Conservation (phyloP, 352 stramenopile species). For the Phytophthora rubi region DNA sequence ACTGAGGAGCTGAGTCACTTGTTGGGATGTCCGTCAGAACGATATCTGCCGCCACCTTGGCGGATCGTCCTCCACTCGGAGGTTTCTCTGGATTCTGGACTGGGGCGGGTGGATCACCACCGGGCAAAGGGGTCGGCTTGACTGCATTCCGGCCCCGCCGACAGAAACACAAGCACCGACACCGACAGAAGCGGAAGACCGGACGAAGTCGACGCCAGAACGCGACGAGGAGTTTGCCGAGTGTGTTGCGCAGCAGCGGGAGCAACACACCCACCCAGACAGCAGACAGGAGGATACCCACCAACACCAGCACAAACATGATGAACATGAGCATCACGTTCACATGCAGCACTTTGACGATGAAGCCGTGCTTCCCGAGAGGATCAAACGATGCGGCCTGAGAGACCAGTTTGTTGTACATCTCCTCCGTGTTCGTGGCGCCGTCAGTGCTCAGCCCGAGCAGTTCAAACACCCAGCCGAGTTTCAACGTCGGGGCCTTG, state of each 20-base stretch:
- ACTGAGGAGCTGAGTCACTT: slow-evolving; percentile 2
- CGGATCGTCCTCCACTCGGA: slow-evolving; percentile 24
- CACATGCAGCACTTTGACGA: slow-evolving; percentile 74
- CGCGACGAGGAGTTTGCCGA: slow-evolving; percentile 39
- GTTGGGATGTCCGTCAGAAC: slow-evolving; percentile 22
- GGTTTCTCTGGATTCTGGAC: slow-evolving; percentile 3
- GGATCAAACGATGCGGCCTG: slow-evolving; percentile 56
- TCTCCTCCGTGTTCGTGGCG: slow-evolving; percentile 35
- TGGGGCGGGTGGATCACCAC: background rate
- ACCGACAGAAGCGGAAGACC: slow-evolving; percentile 28
- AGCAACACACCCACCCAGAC: slow-evolving; percentile 58
- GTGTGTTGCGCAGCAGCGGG: slow-evolving; percentile 52
- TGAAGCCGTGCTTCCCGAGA: slow-evolving; percentile 56
- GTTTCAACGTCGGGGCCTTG: slow-evolving; percentile 56
- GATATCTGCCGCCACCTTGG: slow-evolving; percentile 54
- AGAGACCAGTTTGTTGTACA: slow-evolving; percentile 52
- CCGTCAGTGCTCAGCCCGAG: slow-evolving; percentile 43
- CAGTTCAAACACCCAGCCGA: slow-evolving; percentile 46
- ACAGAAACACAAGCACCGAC: slow-evolving; percentile 29
- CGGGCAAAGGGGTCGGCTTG: slow-evolving; percentile 17
- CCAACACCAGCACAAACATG: slow-evolving; percentile 58
- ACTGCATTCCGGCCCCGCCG: slow-evolving; percentile 25
- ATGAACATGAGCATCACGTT: slow-evolving; percentile 82
- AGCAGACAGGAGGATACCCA: slow-evolving; percentile 64
- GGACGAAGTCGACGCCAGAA: slow-evolving; percentile 43